These are phyloP conservation scores for Stagonosporopsis cucurbitacearum DNA, from an alignment of 2,329 filamentous ascomycete genomes.

Conservation along the genomic window DNA sequence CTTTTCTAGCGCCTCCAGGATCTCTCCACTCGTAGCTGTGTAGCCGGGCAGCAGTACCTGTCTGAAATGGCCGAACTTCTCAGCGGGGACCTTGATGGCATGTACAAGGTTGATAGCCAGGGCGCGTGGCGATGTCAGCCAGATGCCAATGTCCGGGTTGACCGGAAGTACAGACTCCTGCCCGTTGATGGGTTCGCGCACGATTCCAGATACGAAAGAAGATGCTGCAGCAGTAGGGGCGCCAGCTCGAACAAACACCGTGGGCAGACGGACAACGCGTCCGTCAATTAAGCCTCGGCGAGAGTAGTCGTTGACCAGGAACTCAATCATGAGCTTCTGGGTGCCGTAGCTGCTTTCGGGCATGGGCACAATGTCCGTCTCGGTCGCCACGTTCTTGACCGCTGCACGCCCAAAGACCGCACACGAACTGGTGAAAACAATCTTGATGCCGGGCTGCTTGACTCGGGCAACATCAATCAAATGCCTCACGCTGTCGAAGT, in stretches of 20 bases:
- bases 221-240: conserved; percentile 67
- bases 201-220: conserved; percentile 68
- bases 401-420: conserved; percentile 68
- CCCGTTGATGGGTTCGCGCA: conserved; percentile 67
- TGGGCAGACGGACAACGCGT: conserved; percentile 65
- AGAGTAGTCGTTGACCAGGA: conserved; percentile 68
- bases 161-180: conserved; percentile 60
- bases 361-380: conserved; percentile 60
- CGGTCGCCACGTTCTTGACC: conserved; percentile 49
- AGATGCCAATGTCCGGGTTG: conserved; percentile 59
- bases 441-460: conserved; percentile 60
- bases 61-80: conserved; percentile 59
- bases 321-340: conserved; percentile 68
- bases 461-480: conserved; percentile 61
- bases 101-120: conserved; percentile 62
- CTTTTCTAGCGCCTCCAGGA: conserved; percentile 62
- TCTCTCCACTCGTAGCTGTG: conserved; percentile 61
- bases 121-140: conserved; percentile 63
- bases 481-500: conserved; percentile 65
- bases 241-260: conserved; percentile 67
- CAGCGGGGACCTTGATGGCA: conserved; percentile 57
- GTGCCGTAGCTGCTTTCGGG: conserved; percentile 69
- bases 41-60: conserved; percentile 62
- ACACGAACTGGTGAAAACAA: conserved; percentile 68
- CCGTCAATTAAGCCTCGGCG: conserved; percentile 65